Base-by-base conservation (phyloP, 2,329 filamentous ascomycete genomes). In the Diaporthe sp. region DNA sequence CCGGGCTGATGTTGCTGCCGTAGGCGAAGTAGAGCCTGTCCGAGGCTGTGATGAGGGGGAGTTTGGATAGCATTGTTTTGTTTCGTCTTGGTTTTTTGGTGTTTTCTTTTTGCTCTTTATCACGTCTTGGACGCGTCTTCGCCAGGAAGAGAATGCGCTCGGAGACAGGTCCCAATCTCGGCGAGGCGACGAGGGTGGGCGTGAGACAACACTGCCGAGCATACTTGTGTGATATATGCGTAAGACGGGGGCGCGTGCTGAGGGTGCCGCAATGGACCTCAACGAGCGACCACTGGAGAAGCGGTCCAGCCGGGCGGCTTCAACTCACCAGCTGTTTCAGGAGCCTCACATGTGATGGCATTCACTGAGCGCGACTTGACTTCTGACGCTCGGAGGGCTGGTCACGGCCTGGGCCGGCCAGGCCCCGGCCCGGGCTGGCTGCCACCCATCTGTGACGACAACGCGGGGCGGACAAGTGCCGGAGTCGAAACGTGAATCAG, bases 21-120 rank as follows among this genome's bases (percentile, higher is more conserved):
- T 67, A 67, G 61, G 61, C 61, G 61, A 67, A 67, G 10, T 49
- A 67, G 20, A 67, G 61, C 61, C 61, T 47, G 61, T 67, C 61
- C 15, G 61, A 67, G 61, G 61, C 61, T 49, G 61, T 49, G 28
- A 67, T 67, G 61, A 67, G 61, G 25, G 42, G 10, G 44, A 34
- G 42, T 20, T 49, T 9, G 61, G 42, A 20, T 34, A 67, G 20
- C 61, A 67, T 67, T 13, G 3, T n/a, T 4, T 12, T 13, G 28
- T 31, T 31, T 65, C 31, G 8, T 28, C 34, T 34, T 34, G 34
- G 9, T 63, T 39, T 44, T 1, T 8, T 31, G 25, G 13, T 65
- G 8, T 47, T 10, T 28, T 28, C 20, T 1, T 20, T 25, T n/a
- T n/a, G n/a, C n/a, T n/a, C n/a, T n/a, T n/a, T n/a, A n/a, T n/a